Conservation (phyloP, 2,329 filamentous ascomycete genomes). For the Fusarium coffeatum region DNA sequence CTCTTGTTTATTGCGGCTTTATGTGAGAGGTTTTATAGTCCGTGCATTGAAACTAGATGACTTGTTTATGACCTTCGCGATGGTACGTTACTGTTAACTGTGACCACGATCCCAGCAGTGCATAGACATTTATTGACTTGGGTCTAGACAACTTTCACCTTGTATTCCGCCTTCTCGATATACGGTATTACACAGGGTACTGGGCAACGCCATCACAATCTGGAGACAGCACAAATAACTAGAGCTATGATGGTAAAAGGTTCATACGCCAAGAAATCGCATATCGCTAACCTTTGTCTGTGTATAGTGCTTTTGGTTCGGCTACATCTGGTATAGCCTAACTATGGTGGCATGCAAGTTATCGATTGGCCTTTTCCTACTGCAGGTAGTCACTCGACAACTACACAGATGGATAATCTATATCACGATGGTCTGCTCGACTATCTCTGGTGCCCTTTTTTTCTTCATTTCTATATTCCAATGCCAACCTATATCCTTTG, state of each 20-base stretch:
- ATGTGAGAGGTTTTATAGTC: slow-evolving; percentile 49
- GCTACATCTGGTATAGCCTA: slow-evolving; percentile 44
- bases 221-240: slow-evolving; percentile 38
- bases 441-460: slow-evolving; percentile 45
- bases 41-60: slow-evolving; percentile 52
- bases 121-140: slow-evolving; percentile 24
- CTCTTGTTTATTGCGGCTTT: slow-evolving; percentile 47
- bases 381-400: slow-evolving; percentile 45
- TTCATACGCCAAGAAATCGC: not conserved
- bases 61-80: slow-evolving; percentile 51
- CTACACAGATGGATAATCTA: slow-evolving; percentile 44
- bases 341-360: slow-evolving; percentile 48
- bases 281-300: not conserved
- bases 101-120: not conserved
- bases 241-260: slow-evolving; percentile 49
- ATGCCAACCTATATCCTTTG: slow-evolving; percentile 45
- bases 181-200: slow-evolving; percentile 52
- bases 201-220: slow-evolving; percentile 49
- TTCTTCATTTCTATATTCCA: slow-evolving; percentile 50
- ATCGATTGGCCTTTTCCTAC: slow-evolving; percentile 51
- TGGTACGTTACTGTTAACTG: slow-evolving; percentile 32
- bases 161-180: slow-evolving; percentile 18
- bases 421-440: slow-evolving; percentile 43
- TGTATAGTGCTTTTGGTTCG: slow-evolving; percentile 45
- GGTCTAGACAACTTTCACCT: slow-evolving; percentile 36